These are phyloP conservation scores for Coleophoma eucalyptorum DNA, from an alignment of 2,329 filamentous ascomycete genomes.

Conservation along the genomic window DNA sequence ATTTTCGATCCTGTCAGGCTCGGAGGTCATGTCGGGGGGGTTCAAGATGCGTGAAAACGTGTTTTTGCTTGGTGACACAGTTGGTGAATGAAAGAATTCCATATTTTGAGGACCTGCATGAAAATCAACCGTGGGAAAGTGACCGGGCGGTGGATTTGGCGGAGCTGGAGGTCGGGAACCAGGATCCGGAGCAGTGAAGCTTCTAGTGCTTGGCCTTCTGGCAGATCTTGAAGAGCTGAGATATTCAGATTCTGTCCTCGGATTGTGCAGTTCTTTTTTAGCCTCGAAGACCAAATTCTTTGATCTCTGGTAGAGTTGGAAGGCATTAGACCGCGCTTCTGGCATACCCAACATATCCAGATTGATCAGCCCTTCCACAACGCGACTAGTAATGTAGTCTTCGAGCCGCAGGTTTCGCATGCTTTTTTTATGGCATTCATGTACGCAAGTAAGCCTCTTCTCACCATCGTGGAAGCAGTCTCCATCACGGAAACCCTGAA, in stretches of 20 bases:
- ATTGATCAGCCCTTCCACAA: too few species aligned
- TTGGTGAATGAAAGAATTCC: not conserved
- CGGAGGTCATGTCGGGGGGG: too few species aligned
- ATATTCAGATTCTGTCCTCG: not conserved
- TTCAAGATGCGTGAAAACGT: too few species aligned
- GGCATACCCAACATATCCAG: not conserved
- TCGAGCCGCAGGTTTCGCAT: conserved; percentile 1
- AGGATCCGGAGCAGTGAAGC: not conserved
- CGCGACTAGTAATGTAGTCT: conserved; percentile 13
- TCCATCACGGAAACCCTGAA: conserved; percentile 7
- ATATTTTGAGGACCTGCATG: not conserved
- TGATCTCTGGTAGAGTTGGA: conserved; percentile 1
- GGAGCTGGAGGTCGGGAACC: not conserved
- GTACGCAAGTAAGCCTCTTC: conserved; percentile 19
- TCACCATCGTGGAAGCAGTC: conserved; percentile 28
- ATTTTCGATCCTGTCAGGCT: too few species aligned
- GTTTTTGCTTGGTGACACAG: not conserved
- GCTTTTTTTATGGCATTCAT: conserved; percentile 15
- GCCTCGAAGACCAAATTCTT: conserved; percentile 1
- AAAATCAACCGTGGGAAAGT: not conserved
- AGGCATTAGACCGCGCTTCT: conserved; percentile 3
- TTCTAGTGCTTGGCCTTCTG: too few species aligned
- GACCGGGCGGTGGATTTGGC: not conserved
- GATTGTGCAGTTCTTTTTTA: not conserved
- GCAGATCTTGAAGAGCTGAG: too few species aligned